Evolutionary conservation across 169 alveolate genomes (phyloP).

Genomic region (Cyclospora cayetanensis): DNA sequence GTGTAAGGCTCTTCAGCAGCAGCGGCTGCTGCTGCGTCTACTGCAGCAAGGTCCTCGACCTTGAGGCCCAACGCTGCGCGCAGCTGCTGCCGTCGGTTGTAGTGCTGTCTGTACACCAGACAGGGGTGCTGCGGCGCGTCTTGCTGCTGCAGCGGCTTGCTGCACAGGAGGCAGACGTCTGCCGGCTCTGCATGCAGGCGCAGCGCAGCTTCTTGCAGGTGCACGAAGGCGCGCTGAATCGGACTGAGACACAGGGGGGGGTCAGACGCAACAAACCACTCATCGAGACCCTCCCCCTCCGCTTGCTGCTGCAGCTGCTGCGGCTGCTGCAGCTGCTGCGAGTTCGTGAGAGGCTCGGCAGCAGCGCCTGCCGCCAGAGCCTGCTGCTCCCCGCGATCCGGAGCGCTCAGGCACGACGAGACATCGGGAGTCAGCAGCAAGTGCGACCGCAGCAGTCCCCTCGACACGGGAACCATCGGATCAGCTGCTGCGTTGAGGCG

Average conservation of each 20-base stretch:
- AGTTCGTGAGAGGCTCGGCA: neutral
- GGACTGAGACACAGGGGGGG: constrained; percentile 58
- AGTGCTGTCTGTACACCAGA: constrained; percentile 48
- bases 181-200: constrained; percentile 70
- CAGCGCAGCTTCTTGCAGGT: constrained; percentile 68
- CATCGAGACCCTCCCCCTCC: constrained; percentile 22
- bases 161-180: constrained; percentile 71
- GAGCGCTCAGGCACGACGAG: no score
- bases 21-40: constrained; percentile 47
- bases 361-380: neutral
- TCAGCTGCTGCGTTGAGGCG: constrained; percentile 59
- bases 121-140: constrained; percentile 64
- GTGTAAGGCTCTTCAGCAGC: constrained; percentile 19
- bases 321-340: constrained; percentile 27
- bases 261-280: constrained; percentile 54
- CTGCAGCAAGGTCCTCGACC: constrained; percentile 60
- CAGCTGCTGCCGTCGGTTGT: constrained; percentile 65
- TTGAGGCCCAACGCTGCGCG: constrained; percentile 51
- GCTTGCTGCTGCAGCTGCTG: constrained; percentile 41
- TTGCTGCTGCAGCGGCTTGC: constrained; percentile 64
- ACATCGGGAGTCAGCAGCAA: constrained; percentile 43
- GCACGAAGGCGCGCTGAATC: constrained; percentile 69
- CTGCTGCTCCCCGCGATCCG: no score
- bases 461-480: constrained; percentile 12
- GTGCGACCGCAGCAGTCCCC: constrained; percentile 54